Conservation (phyloP, 305 asterid genomes). For the Withania somnifera region DNA sequence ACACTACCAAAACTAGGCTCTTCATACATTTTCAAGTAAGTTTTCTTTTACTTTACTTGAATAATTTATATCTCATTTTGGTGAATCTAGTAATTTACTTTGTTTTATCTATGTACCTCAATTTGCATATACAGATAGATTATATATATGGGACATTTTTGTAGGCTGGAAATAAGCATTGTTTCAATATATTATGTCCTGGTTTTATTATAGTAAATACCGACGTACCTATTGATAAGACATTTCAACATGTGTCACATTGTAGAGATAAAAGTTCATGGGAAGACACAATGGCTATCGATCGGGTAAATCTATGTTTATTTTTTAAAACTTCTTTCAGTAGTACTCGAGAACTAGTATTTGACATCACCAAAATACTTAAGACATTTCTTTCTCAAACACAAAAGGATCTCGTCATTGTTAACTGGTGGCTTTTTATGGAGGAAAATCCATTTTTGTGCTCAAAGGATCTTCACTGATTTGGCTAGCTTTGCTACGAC, state of each 20-base stretch:
- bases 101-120: no score
- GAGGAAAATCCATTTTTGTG: neutral
- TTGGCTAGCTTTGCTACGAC: neutral
- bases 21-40: no score
- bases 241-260: neutral
- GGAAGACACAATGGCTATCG: neutral
- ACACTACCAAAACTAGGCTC: no score
- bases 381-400: neutral
- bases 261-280: neutral
- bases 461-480: neutral
- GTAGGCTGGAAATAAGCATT: neutral
- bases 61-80: no score
- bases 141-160: no score
- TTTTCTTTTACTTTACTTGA: no score
- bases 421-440: neutral
- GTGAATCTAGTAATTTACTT: no score
- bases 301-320: neutral
- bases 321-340: neutral
- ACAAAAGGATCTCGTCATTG: neutral
- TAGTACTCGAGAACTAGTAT: neutral
- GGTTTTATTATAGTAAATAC: neutral
- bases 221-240: neutral
- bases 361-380: neutral
- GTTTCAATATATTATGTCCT: neutral
- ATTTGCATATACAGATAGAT: no score